Base-by-base conservation (phyloP, 106 monocot species). In the Vanilla planifolia region DNA sequence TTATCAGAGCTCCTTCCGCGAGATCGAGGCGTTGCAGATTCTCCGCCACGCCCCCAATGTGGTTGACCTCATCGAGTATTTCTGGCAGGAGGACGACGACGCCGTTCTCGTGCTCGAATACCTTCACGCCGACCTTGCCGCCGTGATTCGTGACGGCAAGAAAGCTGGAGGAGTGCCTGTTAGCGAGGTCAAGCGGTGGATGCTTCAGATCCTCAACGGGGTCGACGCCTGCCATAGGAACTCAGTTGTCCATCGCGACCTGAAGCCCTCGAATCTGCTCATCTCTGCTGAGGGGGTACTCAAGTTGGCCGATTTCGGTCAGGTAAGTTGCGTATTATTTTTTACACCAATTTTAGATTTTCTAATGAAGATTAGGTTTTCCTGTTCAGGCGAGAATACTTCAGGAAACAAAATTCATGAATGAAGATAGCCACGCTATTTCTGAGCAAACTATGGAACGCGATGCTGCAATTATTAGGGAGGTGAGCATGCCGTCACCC, bases 271-370 rank as follows among this genome's bases (percentile, higher is more conserved):
- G 2, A 89, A 89, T 61, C 57, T 89, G 20, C 65, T 89, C 15
- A 57, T 89, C 16, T 80, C 80, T 2, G 67, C 62, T 5, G 64
- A 65, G 0, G 78, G 84, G 20, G 65, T 71, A 3, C 72, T 89
- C 34, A 89, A 89, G 73, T 23, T 89, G 3, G 80, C 80, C 0
- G 89, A 89, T 73, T 85, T 89, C 33, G 89, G 89, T 14, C 81
- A 70, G 70, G 70, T 70, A 25, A 6, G 15, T 29, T 22, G 40
- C 40, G 7, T 40, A 14, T 7, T 40, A 14, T 40, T 14, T 40
- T 26, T 0, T 14, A 24, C 26, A 50, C 16, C 3, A 16, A 8
- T n/a, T 32, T 30, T 29, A 30, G 15, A n/a, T 53, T 53, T 50
- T 25, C 21, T 26, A 5, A 50, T 26, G 7, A n/a, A n/a, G n/a